Base-by-base conservation (phyloP, 176 grass and related monocot genomes). In the Cymbopogon citratus region DNA sequence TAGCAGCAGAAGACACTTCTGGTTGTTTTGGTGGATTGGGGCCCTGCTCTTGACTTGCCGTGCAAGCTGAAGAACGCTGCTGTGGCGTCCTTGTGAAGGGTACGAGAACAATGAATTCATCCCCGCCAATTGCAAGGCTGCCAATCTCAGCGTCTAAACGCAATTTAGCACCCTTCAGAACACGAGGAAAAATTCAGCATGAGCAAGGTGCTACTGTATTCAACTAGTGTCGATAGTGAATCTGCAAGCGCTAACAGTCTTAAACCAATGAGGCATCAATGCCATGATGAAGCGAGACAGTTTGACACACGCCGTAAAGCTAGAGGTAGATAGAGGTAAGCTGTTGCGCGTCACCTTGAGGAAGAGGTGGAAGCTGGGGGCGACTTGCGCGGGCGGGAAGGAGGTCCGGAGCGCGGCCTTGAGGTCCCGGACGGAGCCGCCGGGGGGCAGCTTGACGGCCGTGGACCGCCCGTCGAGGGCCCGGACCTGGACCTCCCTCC, bases 361-460 rank as follows among this genome's bases (percentile, higher is more conserved):
- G 66, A 93, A 94, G 62, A 98, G 92, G 73, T 94, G 90, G 88
- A 98, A 98, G 77, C 43, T 79, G 4, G 85, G 87, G 73, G 71
- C 91, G 54, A 81, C 74, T 76, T 85, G 88, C 73, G 90, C 88
- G 24, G 92, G 92, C 73, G 82, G 82, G 56, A 98, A 98, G 21
- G 88, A 95, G 44, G 74, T 72, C 69, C 79, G 84, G 43, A 95
- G 84, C 48, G 88, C 64, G 36, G 83, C 90, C 84, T 98, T 98
- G 77, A 98, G 84, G 44, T 91, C 88, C 33, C 88, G 73, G 69
- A 98, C 86, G n/a, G 90, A 91, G 45, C 78, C 29, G 76, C 75
- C 79, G 19, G 54, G 52, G 15, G 87, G 31, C 52, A 91, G 71
- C 29, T 54, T 81, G 19, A 93, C 61, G 82, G 59, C 33, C 43